These are phyloP conservation scores for Kuraishia cidri DNA, from an alignment of 805 yeast species.

Conservation along the genomic window DNA sequence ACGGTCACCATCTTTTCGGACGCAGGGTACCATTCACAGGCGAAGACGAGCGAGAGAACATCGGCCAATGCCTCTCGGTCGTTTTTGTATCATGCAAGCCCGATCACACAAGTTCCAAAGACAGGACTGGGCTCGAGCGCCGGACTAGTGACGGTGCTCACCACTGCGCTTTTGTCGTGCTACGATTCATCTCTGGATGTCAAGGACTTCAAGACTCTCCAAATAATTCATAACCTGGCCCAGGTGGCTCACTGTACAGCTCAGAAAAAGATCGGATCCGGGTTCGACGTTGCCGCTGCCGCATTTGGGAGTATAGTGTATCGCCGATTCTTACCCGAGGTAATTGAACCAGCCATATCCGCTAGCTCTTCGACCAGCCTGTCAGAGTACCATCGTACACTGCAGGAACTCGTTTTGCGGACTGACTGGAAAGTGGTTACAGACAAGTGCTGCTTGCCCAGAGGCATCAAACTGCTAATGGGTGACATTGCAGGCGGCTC, in stretches of 20 bases:
- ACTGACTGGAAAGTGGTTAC: conserved; percentile 56
- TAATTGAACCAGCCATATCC: conserved; percentile 30
- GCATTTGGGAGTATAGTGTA: conserved; percentile 84
- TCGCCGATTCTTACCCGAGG: conserved; percentile 57
- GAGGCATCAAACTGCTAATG: conserved; percentile 64
- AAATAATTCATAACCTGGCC: conserved; percentile 68
- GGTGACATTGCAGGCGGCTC: conserved; percentile 93
- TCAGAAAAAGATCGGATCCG: conserved; percentile 93
- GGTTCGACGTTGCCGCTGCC: conserved; percentile 96
- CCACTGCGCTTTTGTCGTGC: conserved; percentile 55
- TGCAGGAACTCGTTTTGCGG: conserved; percentile 28
- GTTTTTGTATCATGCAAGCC: conserved; percentile 51
- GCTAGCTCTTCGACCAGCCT: conserved; percentile 10
- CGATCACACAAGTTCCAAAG: conserved; percentile 72
- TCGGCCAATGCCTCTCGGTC: conserved; percentile 25
- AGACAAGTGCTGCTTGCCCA: conserved; percentile 55
- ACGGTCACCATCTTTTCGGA: conserved; percentile 70
- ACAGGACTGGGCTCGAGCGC: conserved; percentile 98
- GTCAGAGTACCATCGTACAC: conserved; percentile 15
- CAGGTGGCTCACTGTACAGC: conserved; percentile 91
- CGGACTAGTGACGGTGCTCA: conserved; percentile 75
- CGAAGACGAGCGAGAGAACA: conserved; percentile 23
- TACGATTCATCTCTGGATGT: conserved; percentile 25
- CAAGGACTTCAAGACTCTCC: conserved; percentile 11
- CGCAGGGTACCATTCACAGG: conserved; percentile 81